Evolutionary conservation across 441 rosid species (phyloP), one percentile per base, ranked within the genome.

Genomic region (Mallotus repandus): DNA sequence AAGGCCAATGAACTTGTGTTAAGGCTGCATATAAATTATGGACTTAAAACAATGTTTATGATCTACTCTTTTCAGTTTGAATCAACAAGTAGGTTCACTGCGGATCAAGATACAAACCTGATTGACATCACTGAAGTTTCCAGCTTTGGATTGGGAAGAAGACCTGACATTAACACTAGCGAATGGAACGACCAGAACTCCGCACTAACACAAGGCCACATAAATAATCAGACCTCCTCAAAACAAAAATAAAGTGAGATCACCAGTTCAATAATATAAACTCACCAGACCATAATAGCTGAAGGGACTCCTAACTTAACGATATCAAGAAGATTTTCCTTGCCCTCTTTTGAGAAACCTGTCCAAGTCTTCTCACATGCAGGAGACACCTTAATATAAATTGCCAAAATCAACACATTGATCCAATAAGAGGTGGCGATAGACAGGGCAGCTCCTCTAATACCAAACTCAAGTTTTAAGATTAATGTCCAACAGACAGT

Each of bases 181-280:
- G 84, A 75, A 77, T 89, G 89, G 70, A 77, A 86, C 19, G 90
- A 87, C 86, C 89, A 89, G 70, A 74, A 76, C 66, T 84, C 86
- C 64, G 83, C 75, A 78, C 91, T 87, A 82, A 66, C 43, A 54
- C 1, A 70, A 10, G 3, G 7, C 15, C 53, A 10, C 53, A 50
- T 16, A 29, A 55, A 11, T 2, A 67, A 15, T 0, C 5, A 52
- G 14, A 45, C n/a, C 21, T 18, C 29, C 2, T n/a, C 15, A 10
- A 12, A n/a, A 19, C 57, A 74, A 72, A 73, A 78, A n/a, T 80
- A 21, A 46, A 81, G 0, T 76, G 35, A 15, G 13, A 4, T 14
- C 41, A 14, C 3, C 25, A 16, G 35, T 7, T 15, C 10, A 63
- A 22, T 4, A 4, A 8, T 0, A 48, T 1, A 9, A 57, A 66